These are phyloP conservation scores for Termitomyces sp. DNA, from an alignment of 768 basidiomycete species.

Conservation along the genomic window DNA sequence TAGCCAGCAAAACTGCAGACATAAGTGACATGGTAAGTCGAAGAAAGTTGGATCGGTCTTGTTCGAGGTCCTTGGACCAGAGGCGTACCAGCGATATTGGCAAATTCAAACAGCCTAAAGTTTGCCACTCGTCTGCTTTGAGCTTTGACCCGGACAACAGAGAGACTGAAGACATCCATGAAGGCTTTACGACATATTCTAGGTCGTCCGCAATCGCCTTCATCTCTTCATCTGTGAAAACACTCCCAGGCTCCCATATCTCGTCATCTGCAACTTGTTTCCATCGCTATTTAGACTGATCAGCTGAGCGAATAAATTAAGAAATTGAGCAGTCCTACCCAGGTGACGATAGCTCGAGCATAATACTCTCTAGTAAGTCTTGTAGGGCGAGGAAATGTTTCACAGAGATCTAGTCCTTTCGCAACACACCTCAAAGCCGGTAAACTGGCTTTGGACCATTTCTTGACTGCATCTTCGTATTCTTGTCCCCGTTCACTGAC, in stretches of 20 bases:
- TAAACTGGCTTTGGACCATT: background rate
- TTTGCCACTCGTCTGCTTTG: background rate
- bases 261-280: background rate
- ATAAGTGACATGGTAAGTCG: background rate
- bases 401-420: background rate
- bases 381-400: background rate
- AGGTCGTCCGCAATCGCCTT: background rate
- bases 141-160: background rate
- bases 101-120: background rate
- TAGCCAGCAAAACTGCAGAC: background rate
- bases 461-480: background rate
- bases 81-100: background rate
- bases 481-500: background rate
- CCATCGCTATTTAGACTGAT: background rate
- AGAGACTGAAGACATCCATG: background rate
- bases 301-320: background rate
- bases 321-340: background rate
- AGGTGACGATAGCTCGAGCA: background rate
- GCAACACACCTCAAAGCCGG: background rate
- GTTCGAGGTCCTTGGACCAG: background rate
- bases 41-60: background rate
- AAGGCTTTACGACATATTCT: background rate
- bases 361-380: background rate
- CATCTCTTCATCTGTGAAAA: background rate
- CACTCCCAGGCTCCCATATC: background rate